These are phyloP conservation scores for Monotropa hypopitys DNA, from an alignment of 179 eudicot genomes.

Conservation along the genomic window DNA sequence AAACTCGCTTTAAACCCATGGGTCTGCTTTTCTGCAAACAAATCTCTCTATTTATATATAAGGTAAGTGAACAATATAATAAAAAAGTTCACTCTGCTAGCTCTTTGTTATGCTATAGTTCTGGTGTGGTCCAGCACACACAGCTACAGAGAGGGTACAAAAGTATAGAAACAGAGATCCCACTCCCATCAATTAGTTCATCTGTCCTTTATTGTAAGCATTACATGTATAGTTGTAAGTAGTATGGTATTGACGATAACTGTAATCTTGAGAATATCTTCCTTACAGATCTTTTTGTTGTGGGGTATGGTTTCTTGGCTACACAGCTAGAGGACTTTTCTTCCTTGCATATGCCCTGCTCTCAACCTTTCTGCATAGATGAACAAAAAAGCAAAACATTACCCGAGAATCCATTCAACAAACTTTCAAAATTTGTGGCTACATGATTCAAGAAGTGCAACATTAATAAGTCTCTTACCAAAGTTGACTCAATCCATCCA, in stretches of 20 bases:
- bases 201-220: constrained; percentile 52
- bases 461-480: constrained; percentile 24
- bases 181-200: constrained; percentile 51
- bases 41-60: neutral
- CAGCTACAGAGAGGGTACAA: constrained; percentile 31
- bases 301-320: constrained; percentile 34
- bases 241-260: constrained; percentile 43
- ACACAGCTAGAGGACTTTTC: constrained; percentile 45
- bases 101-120: constrained; percentile 9
- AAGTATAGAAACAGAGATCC: constrained; percentile 27
- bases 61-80: neutral
- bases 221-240: constrained; percentile 37
- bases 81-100: neutral
- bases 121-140: constrained; percentile 45
- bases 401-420: neutral
- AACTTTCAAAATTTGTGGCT: neutral
- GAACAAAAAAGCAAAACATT: constrained; percentile 12
- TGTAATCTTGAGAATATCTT: constrained; percentile 41
- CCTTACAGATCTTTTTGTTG: constrained; percentile 30
- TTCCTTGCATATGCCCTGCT: constrained; percentile 26
- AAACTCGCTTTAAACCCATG: constrained; percentile 7
- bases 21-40: neutral
- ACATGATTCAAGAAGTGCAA: constrained; percentile 12
- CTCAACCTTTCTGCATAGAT: constrained; percentile 43
- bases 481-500: constrained; percentile 29